Percentiles rank a stretch among this genome's conserved stretches.
These are phyloP conservation scores for Prunus mume DNA, from an alignment of 306 rosid species.

Conservation along the genomic window DNA sequence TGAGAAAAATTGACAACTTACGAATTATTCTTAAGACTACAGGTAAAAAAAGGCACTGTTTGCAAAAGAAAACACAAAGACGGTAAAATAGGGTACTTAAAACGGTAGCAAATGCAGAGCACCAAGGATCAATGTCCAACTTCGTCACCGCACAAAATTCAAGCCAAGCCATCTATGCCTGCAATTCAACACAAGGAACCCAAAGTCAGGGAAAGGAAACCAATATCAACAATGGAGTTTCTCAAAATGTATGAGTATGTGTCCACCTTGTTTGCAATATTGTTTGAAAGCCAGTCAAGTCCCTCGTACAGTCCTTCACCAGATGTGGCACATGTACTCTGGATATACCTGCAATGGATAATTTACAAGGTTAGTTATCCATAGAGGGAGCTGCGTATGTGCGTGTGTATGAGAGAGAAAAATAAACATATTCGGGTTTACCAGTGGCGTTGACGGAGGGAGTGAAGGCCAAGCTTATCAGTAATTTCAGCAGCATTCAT, in stretches of 20 bases:
- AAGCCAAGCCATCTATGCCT: conserved; percentile 46
- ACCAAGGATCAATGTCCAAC: conserved; percentile 23
- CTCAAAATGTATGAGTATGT: background rate
- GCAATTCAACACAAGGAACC: conserved; percentile 26
- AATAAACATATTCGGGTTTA: conserved; percentile 12
- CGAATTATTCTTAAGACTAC: conserved; percentile 44
- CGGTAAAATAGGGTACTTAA: conserved; percentile 23
- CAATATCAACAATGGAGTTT: background rate
- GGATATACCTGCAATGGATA: conserved; percentile 60
- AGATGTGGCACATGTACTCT: conserved; percentile 87
- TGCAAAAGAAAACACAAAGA: conserved; percentile 35
- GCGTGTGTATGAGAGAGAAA: background rate
- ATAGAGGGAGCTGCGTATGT: background rate
- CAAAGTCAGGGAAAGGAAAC: conserved; percentile 1
- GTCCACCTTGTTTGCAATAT: conserved; percentile 73
- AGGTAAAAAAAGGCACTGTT: conserved; percentile 17
- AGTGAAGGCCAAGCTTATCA: conserved; percentile 84
- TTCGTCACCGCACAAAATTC: conserved; percentile 19
- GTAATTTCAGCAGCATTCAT: conserved; percentile 93
- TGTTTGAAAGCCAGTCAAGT: conserved; percentile 86
- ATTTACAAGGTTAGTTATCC: background rate
- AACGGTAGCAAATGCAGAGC: conserved; percentile 28
- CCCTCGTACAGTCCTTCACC: conserved; percentile 92
- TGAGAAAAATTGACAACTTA: conserved; percentile 11
- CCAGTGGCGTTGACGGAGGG: conserved; percentile 94